A percentile compares a stretch with the other conserved stretches of the same genome.
Conservation (phyloP, 2,329 filamentous ascomycete genomes). For the Diplodia mutila region DNA sequence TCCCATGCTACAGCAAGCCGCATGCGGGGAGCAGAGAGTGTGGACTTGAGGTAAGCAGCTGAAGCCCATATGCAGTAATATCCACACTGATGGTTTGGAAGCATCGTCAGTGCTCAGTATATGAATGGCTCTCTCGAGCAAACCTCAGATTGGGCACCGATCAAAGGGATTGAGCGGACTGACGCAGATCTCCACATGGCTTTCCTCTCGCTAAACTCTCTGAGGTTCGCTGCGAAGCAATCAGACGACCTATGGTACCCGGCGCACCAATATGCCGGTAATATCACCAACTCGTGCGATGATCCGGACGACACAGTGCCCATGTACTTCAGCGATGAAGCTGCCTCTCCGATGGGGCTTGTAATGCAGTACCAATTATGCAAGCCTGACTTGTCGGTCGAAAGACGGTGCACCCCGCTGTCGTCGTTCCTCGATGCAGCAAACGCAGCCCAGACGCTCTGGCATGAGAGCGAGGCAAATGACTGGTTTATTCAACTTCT, state of each 20-base stretch:
- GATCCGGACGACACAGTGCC: not conserved
- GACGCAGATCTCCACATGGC: slow-evolving; percentile 39
- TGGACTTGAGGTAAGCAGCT: too few relatives aligned
- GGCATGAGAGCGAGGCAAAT: not conserved
- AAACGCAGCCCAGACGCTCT: not conserved
- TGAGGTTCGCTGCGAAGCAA: slow-evolving; percentile 33
- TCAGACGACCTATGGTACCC: slow-evolving; percentile 39
- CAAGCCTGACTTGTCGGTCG: slow-evolving; percentile 22
- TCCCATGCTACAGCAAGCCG: too few relatives aligned
- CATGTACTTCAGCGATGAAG: slow-evolving; percentile 15
- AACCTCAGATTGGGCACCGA: slow-evolving; percentile 28
- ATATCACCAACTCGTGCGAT: not conserved
- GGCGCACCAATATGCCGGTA: slow-evolving; percentile 28
- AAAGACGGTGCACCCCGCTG: not conserved
- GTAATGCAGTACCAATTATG: slow-evolving; percentile 20
- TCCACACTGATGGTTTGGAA: not conserved
- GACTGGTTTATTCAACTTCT: too few relatives aligned
- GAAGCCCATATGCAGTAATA: not conserved
- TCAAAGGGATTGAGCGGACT: slow-evolving; percentile 34
- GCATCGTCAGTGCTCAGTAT: not conserved
- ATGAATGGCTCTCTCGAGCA: not conserved
- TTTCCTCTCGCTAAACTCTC: slow-evolving; percentile 35
- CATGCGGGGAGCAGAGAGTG: too few relatives aligned
- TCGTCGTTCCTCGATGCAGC: not conserved
- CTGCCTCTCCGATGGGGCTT: slow-evolving; percentile 24